Percentiles rank a stretch among this genome's conserved stretches.
Evolutionary conservation across 139 green algal genomes (phyloP).

Genomic region (Chlamydomonas incerta): DNA sequence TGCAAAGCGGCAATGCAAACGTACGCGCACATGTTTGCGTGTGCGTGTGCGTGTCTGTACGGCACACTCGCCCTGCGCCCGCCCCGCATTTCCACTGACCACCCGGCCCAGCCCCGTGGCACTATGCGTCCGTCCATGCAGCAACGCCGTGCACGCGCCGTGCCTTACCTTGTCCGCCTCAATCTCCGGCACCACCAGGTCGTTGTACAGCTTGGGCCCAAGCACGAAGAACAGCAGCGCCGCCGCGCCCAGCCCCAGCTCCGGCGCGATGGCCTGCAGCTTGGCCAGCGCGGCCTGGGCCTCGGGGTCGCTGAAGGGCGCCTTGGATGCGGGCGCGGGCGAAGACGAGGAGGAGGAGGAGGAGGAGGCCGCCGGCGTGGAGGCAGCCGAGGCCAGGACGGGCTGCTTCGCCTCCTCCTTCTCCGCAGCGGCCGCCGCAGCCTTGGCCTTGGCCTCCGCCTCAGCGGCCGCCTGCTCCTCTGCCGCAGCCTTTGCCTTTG

Average conservation of each 20-base stretch:
- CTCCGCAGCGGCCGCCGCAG: neutral
- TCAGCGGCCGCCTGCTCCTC: neutral
- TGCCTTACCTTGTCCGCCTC: conserved; percentile 14
- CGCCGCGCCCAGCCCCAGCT: neutral
- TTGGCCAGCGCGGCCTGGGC: neutral
- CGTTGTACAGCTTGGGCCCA: neutral
- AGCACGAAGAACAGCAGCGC: neutral
- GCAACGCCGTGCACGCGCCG: no score
- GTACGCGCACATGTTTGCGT: no score
- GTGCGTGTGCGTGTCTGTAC: no score
- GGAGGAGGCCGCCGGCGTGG: neutral
- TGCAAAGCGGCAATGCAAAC: no score
- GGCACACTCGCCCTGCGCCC: no score
- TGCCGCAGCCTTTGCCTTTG: neutral
- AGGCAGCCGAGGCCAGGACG: neutral
- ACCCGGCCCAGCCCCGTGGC: no score
- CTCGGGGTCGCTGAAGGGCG: neutral
- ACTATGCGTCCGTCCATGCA: no score
- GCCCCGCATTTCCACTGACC: no score
- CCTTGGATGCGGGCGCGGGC: neutral
- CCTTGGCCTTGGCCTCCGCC: neutral
- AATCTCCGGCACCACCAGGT: conserved; percentile 34
- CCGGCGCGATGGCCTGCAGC: neutral
- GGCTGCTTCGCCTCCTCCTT: neutral
- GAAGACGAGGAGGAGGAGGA: neutral